Base-by-base conservation (phyloP, 202 grass and related monocot species). In the Carex sylvatica region DNA sequence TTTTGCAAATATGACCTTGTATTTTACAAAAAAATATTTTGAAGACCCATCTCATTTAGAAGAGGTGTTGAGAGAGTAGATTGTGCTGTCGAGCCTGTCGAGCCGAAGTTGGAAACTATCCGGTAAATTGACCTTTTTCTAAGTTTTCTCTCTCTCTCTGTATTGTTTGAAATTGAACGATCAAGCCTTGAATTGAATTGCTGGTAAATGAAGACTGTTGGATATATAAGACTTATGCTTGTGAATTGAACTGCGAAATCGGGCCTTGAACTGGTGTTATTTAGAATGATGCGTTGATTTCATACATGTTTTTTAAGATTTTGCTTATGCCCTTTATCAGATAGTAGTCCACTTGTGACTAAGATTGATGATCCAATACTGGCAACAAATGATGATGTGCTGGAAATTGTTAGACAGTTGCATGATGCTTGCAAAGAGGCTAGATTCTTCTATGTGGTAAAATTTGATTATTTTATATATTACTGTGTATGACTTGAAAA, bases 391-490 rank as follows among this genome's bases (percentile, higher is more conserved):
- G 65, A 79, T 84, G 91, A 87, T 71, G 11, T 95, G 31, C 15
- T 89, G 6, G 61, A 90, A 60, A 87, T 95, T 35, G 80, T 93
- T 78, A 78, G 89, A 18, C 60, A 81, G 86, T 83, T 95, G 86
- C 87, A 92, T 59, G 16, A 93, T 9, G 91, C 92, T 65, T 98
- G 95, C 26, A 98, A 83, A 84, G 83, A 91, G 15, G 87, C 91
- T 28, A 92, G 95, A 28, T 98, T 98, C 83, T 95, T 98, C 77
- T 98, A 98, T 91, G 95, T 98, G 95, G 95, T 95, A 95, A 90
- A 31, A 65, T 6, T 60, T 88, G 24, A 6, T 70, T 42, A 7
- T n/a, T 61, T 79, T 53, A 3, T 52, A 22, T 65, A 12, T 24
- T n/a, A 44, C 42, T 44, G 18, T 44, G 26, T 26, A 26, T 26